These are phyloP conservation scores for Candida sp. DNA, from an alignment of 1,139 yeast genomes.

Conservation along the genomic window DNA sequence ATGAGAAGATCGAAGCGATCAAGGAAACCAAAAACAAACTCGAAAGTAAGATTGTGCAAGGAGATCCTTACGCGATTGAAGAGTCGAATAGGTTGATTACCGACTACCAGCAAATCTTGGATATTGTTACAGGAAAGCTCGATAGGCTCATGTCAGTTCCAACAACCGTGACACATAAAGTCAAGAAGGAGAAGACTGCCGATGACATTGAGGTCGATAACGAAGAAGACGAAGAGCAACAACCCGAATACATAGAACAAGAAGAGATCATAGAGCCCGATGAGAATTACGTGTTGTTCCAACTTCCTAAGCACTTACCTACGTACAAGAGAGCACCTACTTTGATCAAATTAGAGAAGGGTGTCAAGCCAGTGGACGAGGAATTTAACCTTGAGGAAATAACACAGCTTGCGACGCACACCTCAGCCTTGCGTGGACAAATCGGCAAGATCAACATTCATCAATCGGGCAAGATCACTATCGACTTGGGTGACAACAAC, in stretches of 20 bases:
- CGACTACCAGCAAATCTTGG: constrained; percentile 38
- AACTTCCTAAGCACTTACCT: constrained; percentile 75
- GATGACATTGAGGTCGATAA: not conserved
- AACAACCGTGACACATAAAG: not conserved
- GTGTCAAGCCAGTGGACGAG: constrained; percentile 16
- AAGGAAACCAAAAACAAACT: constrained; percentile 32
- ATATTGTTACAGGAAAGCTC: constrained; percentile 29
- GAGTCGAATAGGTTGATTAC: constrained; percentile 33
- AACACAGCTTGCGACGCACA: constrained; percentile 15
- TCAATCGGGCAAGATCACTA: constrained; percentile 78
- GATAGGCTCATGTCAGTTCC: constrained; percentile 21
- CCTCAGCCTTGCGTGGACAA: constrained; percentile 46
- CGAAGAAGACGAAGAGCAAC: not conserved
- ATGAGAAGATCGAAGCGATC: constrained; percentile 32
- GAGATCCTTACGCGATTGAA: constrained; percentile 31
- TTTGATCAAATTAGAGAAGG: constrained; percentile 16
- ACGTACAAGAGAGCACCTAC: constrained; percentile 33
- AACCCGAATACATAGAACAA: constrained; percentile 3
- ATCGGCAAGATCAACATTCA: constrained; percentile 79
- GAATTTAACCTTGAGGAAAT: constrained; percentile 6
- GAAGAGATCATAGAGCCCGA: constrained; percentile 9
- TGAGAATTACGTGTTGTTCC: constrained; percentile 56
- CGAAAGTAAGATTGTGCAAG: constrained; percentile 32
- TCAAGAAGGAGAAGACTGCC: constrained; percentile 5
- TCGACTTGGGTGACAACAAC: constrained; percentile 65